These are phyloP conservation scores for Aspergillus tamarii DNA, from an alignment of 2,329 filamentous ascomycete genomes.

Conservation along the genomic window DNA sequence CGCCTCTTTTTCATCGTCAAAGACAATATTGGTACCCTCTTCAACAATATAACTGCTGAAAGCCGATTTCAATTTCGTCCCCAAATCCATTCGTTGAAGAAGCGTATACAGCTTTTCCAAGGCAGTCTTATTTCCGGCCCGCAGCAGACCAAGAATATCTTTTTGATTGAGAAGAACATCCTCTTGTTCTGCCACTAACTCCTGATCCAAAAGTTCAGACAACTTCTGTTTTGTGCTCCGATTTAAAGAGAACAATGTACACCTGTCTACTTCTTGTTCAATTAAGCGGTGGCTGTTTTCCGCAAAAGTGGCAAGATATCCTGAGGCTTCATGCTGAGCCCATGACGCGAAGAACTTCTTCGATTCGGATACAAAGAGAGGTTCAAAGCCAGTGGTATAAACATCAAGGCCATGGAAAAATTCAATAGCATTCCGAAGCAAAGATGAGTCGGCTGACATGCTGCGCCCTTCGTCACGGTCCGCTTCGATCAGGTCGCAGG, in stretches of 20 bases:
- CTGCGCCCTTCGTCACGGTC: conserved; percentile 64
- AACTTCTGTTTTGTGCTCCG: conserved; percentile 79
- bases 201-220: conserved; percentile 71
- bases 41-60: conserved; percentile 80
- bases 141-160: conserved; percentile 73
- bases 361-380: conserved; percentile 69
- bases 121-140: conserved; percentile 68
- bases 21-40: conserved; percentile 76
- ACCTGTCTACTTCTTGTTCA: conserved; percentile 71
- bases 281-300: conserved; percentile 70
- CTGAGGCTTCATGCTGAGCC: conserved; percentile 66
- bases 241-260: conserved; percentile 80
- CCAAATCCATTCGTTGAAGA: conserved; percentile 71
- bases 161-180: conserved; percentile 66
- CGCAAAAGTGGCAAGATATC: conserved; percentile 75
- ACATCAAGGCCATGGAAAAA: conserved; percentile 85
- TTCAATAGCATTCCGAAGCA: conserved; percentile 75
- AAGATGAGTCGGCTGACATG: conserved; percentile 59
- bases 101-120: conserved; percentile 78
- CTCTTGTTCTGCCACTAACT: conserved; percentile 71
- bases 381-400: conserved; percentile 80
- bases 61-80: conserved; percentile 68
- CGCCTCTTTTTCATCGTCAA: conserved; percentile 75
- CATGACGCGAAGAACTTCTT: conserved; percentile 70
- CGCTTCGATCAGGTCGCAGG: conserved; percentile 74